Evolutionary conservation across 768 basidiomycete genomes (phyloP), one percentile per base, ranked within the genome.

Genomic region (Mycena leptocephala): DNA sequence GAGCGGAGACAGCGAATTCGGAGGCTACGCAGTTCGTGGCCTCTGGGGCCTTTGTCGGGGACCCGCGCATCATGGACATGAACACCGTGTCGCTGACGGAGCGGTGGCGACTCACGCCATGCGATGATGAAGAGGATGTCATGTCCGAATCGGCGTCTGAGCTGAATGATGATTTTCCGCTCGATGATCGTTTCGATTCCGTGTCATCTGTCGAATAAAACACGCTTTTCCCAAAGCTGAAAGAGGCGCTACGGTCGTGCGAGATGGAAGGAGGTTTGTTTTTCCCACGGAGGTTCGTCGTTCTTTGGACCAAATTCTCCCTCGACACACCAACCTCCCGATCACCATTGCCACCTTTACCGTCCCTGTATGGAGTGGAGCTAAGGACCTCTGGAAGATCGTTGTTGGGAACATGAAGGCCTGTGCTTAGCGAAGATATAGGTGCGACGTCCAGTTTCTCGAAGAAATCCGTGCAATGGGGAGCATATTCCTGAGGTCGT

Each of bases 81-180:
- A 93, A 92, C 16, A 91, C 88, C 7, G 91, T 91, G 75, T 94
- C 93, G 81, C 92, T 93, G 59, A 91, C 79, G 3, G 92, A 89
- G 28, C 93, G 90, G 73, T 84, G 86, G 43, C 92, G 89, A 70
- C 83, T 84, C 46, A 78, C 55, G 32, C 79, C 78, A 18, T 82
- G 79, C 4, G 85, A 84, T 28, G 83, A 83, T 22, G 81, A 75
- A 13, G 78, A 79, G 4, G 83, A 58, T 8, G 82, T 79, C 16
- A 82, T 81, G 41, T 82, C 67, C 41, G 76, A 77, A n/a, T 78
- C 80, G 20, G 73, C 43, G 28, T 74, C 70, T 71, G 85, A 73
- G 68, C 83, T 56, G 16, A 81, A 66, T 35, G 84, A 77, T 10
- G 84, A 80, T 71, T 86, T 81, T 26, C 85, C 83, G 62, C 74